Evolutionary conservation across 306 rosid genomes (phyloP).

Genomic region (Rosa multiflora): DNA sequence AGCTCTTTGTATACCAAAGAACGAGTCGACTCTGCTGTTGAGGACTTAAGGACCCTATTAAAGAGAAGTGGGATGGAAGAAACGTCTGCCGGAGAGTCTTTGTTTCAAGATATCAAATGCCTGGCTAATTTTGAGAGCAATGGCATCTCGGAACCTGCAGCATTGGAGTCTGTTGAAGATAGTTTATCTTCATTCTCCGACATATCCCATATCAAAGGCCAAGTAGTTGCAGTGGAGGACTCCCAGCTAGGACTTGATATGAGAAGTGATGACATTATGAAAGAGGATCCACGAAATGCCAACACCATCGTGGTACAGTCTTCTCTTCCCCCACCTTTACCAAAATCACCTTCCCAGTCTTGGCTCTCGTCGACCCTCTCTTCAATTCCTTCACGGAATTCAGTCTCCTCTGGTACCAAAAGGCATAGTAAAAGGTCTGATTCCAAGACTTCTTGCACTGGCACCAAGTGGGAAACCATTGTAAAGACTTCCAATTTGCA

Average conservation of each 20-base stretch:
- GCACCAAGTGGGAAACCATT: conserved; percentile 89
- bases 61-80: conserved; percentile 33
- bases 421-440: conserved; percentile 37
- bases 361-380: conserved; percentile 92
- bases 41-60: conserved; percentile 24
- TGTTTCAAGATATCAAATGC: conserved; percentile 39
- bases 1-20: conserved; percentile 33
- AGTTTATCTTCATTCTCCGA: conserved; percentile 30
- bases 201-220: conserved; percentile 29
- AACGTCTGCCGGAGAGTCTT: conserved; percentile 34
- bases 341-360: conserved; percentile 92
- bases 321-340: conserved; percentile 75
- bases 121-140: conserved; percentile 34
- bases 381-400: conserved; percentile 45
- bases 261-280: conserved; percentile 32
- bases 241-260: conserved; percentile 30
- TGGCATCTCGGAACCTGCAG: conserved; percentile 31
- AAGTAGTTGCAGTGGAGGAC: conserved; percentile 34
- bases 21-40: conserved; percentile 28
- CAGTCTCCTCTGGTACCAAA: conserved; percentile 25
- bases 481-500: conserved; percentile 73
- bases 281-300: conserved; percentile 30
- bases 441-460: conserved; percentile 40
- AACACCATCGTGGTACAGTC: conserved; percentile 31
- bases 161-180: conserved; percentile 30